Evolutionary conservation across 371 early-diverging fungal species (phyloP).

Genomic region (Basidiobolus meristosporus): DNA sequence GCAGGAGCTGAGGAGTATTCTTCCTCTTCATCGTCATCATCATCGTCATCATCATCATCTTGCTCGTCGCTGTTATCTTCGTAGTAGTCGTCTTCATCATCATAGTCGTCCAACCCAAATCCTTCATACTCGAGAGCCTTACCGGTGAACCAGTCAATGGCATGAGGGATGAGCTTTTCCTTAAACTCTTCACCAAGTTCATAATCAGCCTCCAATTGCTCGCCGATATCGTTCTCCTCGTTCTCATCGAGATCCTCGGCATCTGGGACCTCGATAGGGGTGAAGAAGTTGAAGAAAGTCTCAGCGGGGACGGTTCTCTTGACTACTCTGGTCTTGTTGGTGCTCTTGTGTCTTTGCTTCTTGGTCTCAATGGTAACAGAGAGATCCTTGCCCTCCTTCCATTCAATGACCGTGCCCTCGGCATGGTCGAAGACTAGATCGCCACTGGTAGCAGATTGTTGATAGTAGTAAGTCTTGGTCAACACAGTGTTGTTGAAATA

Average conservation of each 20-base stretch:
- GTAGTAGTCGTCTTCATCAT: neutral
- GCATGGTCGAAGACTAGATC: slow-evolving; percentile 79
- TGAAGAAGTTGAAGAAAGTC: slow-evolving; percentile 92
- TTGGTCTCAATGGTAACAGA: slow-evolving; percentile 79
- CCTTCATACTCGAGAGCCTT: slow-evolving; percentile 72
- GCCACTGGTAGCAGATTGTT: slow-evolving; percentile 41
- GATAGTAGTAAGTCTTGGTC: slow-evolving; percentile 79
- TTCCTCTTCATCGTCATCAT: slow-evolving; percentile 25
- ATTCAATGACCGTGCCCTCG: slow-evolving; percentile 67
- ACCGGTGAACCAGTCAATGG: slow-evolving; percentile 96
- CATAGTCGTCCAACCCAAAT: slow-evolving; percentile 32
- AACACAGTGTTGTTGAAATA: slow-evolving; percentile 73
- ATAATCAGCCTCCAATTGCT: slow-evolving; percentile 77
- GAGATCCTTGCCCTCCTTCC: slow-evolving; percentile 92
- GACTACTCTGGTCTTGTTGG: slow-evolving; percentile 93
- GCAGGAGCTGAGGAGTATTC: slow-evolving; percentile 10
- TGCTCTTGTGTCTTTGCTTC: slow-evolving; percentile 92
- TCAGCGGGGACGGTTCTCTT: slow-evolving; percentile 84
- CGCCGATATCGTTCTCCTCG: slow-evolving; percentile 55
- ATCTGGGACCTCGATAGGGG: slow-evolving; percentile 55
- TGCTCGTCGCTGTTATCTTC: slow-evolving; percentile 9
- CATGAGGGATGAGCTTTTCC: slow-evolving; percentile 85
- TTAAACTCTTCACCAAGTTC: slow-evolving; percentile 91
- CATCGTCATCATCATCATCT: slow-evolving; percentile 20
- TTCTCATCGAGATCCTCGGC: slow-evolving; percentile 54